Evolutionary conservation across 306 rosid species (phyloP).

Genomic region (Prunus fruticosa): DNA sequence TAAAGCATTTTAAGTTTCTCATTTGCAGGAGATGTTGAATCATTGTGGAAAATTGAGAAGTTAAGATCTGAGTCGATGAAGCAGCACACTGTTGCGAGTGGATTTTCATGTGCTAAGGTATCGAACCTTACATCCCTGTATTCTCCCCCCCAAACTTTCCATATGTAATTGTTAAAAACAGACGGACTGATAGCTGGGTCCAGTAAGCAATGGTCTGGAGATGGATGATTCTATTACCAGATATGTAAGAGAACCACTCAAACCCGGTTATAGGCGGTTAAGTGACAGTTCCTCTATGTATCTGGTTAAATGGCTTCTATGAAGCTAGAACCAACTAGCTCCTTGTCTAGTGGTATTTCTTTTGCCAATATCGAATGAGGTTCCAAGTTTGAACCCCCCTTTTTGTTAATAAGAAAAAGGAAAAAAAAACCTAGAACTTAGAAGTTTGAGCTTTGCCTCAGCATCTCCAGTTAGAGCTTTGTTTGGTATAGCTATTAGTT

Average conservation of each 20-base stretch:
- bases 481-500: slow-evolving; percentile 4
- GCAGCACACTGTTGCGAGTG: slow-evolving; percentile 63
- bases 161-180: not conserved
- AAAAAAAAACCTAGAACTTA: not conserved
- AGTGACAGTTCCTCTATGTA: not conserved
- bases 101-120: slow-evolving; percentile 85
- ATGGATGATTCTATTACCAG: not conserved
- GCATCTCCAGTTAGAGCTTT: slow-evolving; percentile 3
- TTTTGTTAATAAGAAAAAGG: not conserved
- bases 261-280: not conserved
- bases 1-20: slow-evolving; percentile 25
- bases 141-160: not conserved
- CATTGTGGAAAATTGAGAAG: slow-evolving; percentile 74
- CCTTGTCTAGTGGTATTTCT: not conserved
- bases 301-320: not conserved
- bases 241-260: not conserved
- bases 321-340: not conserved
- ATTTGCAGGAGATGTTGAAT: slow-evolving; percentile 59
- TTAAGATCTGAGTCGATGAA: slow-evolving; percentile 66
- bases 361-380: not conserved
- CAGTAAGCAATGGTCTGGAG: slow-evolving; percentile 4
- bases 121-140: not conserved
- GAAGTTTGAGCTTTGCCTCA: not conserved
- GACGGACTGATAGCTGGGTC: not conserved
- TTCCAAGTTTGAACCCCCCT: not conserved